phyloP scores from a whole-genome alignment of 805 yeast species.

The Candida pini region DNA sequence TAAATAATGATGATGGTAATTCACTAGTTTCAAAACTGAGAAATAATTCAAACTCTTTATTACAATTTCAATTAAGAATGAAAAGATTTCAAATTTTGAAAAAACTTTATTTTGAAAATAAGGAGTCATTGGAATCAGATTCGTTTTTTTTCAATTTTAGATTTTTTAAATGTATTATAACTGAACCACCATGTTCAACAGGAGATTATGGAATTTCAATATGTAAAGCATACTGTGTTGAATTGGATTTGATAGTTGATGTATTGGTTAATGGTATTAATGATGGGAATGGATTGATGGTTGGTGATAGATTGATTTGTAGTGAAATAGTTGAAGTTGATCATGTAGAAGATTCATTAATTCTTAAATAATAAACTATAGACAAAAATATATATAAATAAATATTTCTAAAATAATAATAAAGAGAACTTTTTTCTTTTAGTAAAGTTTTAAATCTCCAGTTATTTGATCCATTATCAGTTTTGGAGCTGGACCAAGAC shows the following conservation, averaged over 20 bases:
- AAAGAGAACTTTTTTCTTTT: slow-evolving; percentile 9
- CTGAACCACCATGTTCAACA: slow-evolving; percentile 24
- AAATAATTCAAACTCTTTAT: slow-evolving; percentile 18
- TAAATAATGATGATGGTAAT: not conserved
- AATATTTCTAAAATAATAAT: slow-evolving; percentile 2
- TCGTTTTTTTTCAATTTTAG: slow-evolving; percentile 5
- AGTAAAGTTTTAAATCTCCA: slow-evolving; percentile 69
- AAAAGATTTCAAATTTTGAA: slow-evolving; percentile 13
- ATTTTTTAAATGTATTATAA: slow-evolving; percentile 39
- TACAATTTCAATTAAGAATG: slow-evolving; percentile 19
- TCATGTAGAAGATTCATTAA: slow-evolving; percentile 32
- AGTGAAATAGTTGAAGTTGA: slow-evolving; percentile 39
- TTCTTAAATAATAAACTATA: slow-evolving; percentile 23
- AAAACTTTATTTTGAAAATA: slow-evolving; percentile 3
- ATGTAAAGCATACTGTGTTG: slow-evolving; percentile 42
- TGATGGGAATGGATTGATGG: slow-evolving; percentile 22
- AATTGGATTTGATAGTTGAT: slow-evolving; percentile 43
- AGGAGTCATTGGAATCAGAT: slow-evolving; percentile 2
- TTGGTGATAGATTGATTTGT: slow-evolving; percentile 44
- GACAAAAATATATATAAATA: slow-evolving; percentile 3
- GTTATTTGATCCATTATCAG: slow-evolving; percentile 75
- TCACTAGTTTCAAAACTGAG: slow-evolving; percentile 4
- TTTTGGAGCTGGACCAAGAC: slow-evolving; percentile 95
- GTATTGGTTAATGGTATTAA: slow-evolving; percentile 21
- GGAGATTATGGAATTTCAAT: slow-evolving; percentile 12